phyloP scores from a whole-genome alignment of 345 rosid species.

The Corchorus capsularis region DNA sequence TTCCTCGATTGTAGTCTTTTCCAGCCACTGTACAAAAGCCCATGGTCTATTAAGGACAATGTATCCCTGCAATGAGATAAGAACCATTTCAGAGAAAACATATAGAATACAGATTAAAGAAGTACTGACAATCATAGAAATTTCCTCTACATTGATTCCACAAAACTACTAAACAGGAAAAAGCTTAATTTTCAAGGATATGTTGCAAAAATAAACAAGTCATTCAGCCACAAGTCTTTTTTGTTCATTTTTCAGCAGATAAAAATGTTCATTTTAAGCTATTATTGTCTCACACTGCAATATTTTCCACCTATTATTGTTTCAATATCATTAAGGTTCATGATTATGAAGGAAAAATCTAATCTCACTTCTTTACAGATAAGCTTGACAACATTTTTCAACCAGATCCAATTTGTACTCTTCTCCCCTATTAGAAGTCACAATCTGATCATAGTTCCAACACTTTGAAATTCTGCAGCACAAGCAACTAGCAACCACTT shows the following conservation, averaged over 20 bases:
- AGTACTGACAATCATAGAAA: not conserved
- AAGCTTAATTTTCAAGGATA: not conserved
- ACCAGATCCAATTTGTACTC: not conserved
- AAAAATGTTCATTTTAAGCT: not conserved
- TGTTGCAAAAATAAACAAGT: not conserved
- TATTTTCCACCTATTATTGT: not conserved
- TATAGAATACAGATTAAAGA: not conserved
- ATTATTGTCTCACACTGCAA: not conserved
- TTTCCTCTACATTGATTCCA: not conserved
- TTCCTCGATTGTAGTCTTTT: constrained; percentile 82
- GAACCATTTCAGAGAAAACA: not conserved
- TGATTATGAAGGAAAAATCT: not conserved
- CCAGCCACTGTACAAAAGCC: constrained; percentile 98
- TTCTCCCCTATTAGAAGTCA: not conserved
- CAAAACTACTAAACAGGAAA: not conserved
- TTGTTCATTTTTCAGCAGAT: not conserved
- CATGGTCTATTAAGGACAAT: constrained; percentile 96
- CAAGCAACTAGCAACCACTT: not conserved
- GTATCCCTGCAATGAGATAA: constrained; percentile 67
- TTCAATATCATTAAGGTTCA: not conserved
- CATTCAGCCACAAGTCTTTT: not conserved
- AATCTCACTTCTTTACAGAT: not conserved
- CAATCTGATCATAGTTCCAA: not conserved
- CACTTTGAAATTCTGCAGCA: not conserved
- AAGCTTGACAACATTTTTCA: not conserved